phyloP scores from a whole-genome alignment of 2,329 filamentous ascomycete species.

The Atkinsonella hypoxylon region DNA sequence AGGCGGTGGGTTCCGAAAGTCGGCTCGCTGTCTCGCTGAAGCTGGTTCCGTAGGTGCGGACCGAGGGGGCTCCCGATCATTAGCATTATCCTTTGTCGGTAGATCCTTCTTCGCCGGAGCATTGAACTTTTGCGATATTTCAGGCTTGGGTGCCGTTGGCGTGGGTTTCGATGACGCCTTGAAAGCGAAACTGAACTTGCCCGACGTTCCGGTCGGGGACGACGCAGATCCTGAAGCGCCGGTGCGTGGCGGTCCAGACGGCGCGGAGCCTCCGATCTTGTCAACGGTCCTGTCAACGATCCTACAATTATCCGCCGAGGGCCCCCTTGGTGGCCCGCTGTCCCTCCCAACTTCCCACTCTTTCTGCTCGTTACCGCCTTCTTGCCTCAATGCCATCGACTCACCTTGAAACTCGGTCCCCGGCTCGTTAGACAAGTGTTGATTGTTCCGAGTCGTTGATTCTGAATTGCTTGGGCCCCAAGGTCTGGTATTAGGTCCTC shows the following conservation, averaged over 20 bases:
- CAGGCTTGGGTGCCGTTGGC: slow-evolving; percentile 46
- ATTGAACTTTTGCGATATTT: slow-evolving; percentile 59
- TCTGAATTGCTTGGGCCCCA: slow-evolving; percentile 44
- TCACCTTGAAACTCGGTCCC: slow-evolving; percentile 11
- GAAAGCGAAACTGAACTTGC: slow-evolving; percentile 89
- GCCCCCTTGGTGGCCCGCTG: background rate
- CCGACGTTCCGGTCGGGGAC: slow-evolving; percentile 32
- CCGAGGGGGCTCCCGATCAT: slow-evolving; percentile 35
- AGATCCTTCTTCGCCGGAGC: slow-evolving; percentile 36
- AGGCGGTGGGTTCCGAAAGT: slow-evolving; percentile 19
- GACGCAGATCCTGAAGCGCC: slow-evolving; percentile 33
- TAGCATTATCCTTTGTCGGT: slow-evolving; percentile 13
- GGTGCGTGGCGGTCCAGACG: background rate
- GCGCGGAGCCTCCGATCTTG: slow-evolving; percentile 4
- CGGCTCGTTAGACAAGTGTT: slow-evolving; percentile 8
- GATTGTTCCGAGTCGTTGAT: slow-evolving; percentile 10
- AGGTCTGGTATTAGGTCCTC: slow-evolving; percentile 55
- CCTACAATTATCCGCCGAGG: background rate
- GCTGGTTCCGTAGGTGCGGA: slow-evolving; percentile 42
- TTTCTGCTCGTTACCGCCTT: background rate
- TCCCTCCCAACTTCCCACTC: background rate
- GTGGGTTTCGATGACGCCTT: slow-evolving; percentile 57
- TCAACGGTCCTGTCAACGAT: background rate
- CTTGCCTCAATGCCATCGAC: background rate
- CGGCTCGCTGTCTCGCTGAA: slow-evolving; percentile 30